phyloP scores from a whole-genome alignment of 352 stramenopile species.

The Halophytophthora batemanensis region DNA sequence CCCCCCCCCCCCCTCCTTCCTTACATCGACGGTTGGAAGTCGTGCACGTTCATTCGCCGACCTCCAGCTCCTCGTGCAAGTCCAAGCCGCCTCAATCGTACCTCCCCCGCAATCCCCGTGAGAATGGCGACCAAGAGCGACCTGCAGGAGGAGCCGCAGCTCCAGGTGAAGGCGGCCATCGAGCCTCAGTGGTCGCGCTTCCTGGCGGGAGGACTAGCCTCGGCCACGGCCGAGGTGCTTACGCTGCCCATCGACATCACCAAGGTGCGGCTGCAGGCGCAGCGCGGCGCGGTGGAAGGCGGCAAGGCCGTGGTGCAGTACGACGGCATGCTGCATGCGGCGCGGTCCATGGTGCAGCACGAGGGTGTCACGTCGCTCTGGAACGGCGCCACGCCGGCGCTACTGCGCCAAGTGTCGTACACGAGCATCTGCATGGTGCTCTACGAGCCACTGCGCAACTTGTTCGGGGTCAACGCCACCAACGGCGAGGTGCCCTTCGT shows the following conservation, averaged over 20 bases:
- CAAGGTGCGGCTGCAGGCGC: constrained; percentile 81
- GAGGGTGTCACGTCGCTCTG: constrained; percentile 65
- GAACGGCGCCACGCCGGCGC: constrained; percentile 74
- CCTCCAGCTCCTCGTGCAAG: constrained; percentile 8
- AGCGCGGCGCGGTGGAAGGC: constrained; percentile 34
- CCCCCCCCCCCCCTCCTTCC: no score
- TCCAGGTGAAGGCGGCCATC: constrained; percentile 41
- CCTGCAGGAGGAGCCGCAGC: constrained; percentile 26
- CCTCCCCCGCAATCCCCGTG: background rate
- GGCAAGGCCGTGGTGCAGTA: constrained; percentile 48
- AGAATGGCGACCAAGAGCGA: constrained; percentile 33
- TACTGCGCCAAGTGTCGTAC: constrained; percentile 84
- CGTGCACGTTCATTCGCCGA: constrained; percentile 18
- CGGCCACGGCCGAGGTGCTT: constrained; percentile 69
- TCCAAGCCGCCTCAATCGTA: background rate
- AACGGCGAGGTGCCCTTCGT: constrained; percentile 60
- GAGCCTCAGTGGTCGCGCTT: constrained; percentile 72
- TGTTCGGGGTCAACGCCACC: constrained; percentile 51
- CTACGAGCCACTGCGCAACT: constrained; percentile 80
- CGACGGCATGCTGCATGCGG: constrained; percentile 74
- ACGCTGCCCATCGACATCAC: constrained; percentile 87
- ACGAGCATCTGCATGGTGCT: constrained; percentile 85
- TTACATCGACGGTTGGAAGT: no score
- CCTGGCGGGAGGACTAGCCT: constrained; percentile 59
- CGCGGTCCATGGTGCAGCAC: constrained; percentile 61